Evolutionary conservation across 208 protist species (phyloP).

Genomic region (Crithidia bombi): DNA sequence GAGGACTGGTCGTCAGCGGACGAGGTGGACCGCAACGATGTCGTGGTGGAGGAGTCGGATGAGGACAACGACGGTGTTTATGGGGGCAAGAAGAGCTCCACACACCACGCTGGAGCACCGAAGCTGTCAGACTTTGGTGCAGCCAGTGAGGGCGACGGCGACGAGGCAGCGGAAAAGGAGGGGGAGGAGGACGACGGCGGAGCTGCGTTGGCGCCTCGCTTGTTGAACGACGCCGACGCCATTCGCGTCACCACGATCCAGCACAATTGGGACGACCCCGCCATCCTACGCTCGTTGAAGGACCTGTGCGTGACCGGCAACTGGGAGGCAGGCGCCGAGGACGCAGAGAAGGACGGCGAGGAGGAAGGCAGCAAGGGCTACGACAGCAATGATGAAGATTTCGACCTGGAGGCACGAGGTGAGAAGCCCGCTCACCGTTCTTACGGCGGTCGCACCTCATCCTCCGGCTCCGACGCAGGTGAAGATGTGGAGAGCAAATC

Average conservation of each 20-base stretch:
- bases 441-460: conserved; percentile 6
- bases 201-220: conserved; percentile 60
- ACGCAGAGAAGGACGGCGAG: conserved; percentile 56
- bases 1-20: conserved; percentile 36
- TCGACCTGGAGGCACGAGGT: conserved; percentile 73
- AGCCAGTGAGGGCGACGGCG: background rate
- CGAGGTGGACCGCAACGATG: conserved; percentile 25
- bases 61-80: conserved; percentile 16
- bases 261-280: conserved; percentile 68
- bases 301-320: conserved; percentile 96
- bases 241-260: conserved; percentile 51
- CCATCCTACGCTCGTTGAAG: conserved; percentile 74
- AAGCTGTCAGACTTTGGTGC: conserved; percentile 34
- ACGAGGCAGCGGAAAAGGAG: conserved; percentile 33
- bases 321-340: conserved; percentile 72
- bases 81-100: no score
- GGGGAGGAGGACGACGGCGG: conserved; percentile 49
- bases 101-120: background rate
- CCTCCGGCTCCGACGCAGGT: conserved; percentile 14
- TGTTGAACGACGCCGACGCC: conserved; percentile 63
- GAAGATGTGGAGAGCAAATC: conserved; percentile 40
- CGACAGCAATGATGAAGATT: conserved; percentile 87
- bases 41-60: conserved; percentile 28
- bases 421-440: conserved; percentile 42
- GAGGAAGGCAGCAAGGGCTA: conserved; percentile 76